Evolutionary conservation across 345 rosid genomes (phyloP).

Genomic region (Dimocarpus longan): DNA sequence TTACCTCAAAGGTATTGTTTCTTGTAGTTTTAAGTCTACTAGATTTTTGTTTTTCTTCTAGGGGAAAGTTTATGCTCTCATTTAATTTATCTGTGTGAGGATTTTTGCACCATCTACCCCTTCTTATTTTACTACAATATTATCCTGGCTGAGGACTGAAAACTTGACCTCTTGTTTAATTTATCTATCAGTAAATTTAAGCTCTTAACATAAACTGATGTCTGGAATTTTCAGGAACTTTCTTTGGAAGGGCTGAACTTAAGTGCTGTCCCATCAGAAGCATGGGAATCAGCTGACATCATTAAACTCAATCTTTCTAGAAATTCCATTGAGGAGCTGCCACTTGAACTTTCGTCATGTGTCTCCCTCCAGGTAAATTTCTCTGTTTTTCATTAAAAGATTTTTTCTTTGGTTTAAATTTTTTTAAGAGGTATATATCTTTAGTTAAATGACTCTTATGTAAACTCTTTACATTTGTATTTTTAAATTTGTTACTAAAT

Average conservation of each 20-base stretch:
- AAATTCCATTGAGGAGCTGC: conserved; percentile 80
- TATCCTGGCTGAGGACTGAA: neutral
- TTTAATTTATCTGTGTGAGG: neutral
- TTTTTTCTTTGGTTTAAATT: neutral
- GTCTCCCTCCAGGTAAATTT: conserved; percentile 64
- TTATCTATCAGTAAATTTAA: neutral
- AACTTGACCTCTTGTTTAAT: neutral
- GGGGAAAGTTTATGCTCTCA: neutral
- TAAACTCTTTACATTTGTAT: neutral
- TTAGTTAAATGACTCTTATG: neutral
- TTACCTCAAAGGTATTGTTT: conserved; percentile 70
- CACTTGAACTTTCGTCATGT: conserved; percentile 71
- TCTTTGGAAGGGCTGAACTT: conserved; percentile 71
- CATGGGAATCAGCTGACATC: conserved; percentile 76
- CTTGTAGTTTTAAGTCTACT: neutral
- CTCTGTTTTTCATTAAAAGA: neutral
- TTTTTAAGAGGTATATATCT: neutral
- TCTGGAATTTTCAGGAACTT: conserved; percentile 59
- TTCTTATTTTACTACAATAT: neutral
- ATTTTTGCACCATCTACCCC: neutral
- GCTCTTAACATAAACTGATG: neutral
- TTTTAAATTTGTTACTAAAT: neutral
- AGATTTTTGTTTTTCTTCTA: neutral
- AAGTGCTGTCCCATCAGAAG: conserved; percentile 78
- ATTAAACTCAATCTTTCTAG: conserved; percentile 74